Conservation (phyloP, 2,329 filamentous ascomycete genomes). For the Fusarium sp. region DNA sequence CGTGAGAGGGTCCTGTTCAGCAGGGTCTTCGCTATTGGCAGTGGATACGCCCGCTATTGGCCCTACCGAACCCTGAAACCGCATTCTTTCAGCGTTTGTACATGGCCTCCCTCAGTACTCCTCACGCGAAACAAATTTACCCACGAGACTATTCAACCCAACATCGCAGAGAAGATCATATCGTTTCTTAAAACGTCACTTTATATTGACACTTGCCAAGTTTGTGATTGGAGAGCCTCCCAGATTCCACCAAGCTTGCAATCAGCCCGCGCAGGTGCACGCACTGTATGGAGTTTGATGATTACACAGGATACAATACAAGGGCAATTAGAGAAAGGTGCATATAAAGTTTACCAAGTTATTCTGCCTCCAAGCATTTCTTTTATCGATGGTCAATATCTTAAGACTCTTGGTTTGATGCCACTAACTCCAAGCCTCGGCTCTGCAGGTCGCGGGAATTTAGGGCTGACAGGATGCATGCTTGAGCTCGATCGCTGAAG, state of each 20-base stretch:
- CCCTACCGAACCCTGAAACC: neutral
- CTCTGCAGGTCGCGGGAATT: neutral
- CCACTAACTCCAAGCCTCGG: neutral
- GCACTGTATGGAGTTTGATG: neutral
- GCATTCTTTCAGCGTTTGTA: neutral
- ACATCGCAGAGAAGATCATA: too few species aligned
- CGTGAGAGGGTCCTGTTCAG: neutral
- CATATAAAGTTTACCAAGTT: neutral
- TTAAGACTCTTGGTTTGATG: neutral
- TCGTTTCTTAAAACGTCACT: fast-evolving
- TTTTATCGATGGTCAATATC: neutral
- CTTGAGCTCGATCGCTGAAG: neutral
- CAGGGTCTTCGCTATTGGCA: neutral
- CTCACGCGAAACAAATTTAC: neutral
- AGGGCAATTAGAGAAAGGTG: neutral
- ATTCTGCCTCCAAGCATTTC: neutral
- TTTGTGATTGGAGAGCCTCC: neutral
- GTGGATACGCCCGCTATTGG: neutral
- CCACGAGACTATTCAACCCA: too few species aligned
- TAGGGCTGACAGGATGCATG: neutral
- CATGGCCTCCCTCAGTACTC: too few species aligned
- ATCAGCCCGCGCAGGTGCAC: neutral
- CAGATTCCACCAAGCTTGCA: neutral
- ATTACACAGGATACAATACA: neutral
- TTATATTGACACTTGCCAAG: too few species aligned